Percentiles rank a stretch among this genome's conserved stretches.
Conservation (phyloP, 306 rosid species). For the Geum urbanum region DNA sequence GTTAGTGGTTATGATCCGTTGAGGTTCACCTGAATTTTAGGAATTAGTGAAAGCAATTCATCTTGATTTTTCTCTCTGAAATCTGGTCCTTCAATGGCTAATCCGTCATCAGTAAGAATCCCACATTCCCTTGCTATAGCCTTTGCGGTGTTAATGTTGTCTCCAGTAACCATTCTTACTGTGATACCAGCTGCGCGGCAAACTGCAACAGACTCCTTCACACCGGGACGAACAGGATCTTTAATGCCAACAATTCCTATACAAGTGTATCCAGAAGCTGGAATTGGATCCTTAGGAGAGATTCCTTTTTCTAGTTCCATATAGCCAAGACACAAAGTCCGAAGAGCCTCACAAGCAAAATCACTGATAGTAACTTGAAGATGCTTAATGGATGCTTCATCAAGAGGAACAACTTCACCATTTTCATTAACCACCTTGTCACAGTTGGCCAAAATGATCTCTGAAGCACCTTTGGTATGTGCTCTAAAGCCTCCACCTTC, state of each 20-base stretch:
- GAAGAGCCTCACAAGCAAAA: slow-evolving; percentile 86
- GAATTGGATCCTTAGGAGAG: slow-evolving; percentile 60
- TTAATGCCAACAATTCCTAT: slow-evolving; percentile 92
- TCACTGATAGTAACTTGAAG: slow-evolving; percentile 58
- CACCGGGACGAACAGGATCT: slow-evolving; percentile 98
- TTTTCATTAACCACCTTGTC: slow-evolving; percentile 70
- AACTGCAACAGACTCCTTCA: slow-evolving; percentile 86
- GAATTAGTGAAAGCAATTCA: slow-evolving; percentile 70
- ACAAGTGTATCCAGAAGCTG: slow-evolving; percentile 73
- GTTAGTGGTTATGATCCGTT: background rate
- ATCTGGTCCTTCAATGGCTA: slow-evolving; percentile 95
- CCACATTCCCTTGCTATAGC: slow-evolving; percentile 99
- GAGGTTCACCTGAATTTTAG: slow-evolving; percentile 78
- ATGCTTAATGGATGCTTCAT: slow-evolving; percentile 53
- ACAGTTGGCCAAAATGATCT: slow-evolving; percentile 76
- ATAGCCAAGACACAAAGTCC: slow-evolving; percentile 91
- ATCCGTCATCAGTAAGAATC: slow-evolving; percentile 89
- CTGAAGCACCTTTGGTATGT: slow-evolving; percentile 95
- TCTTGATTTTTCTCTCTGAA: slow-evolving; percentile 75
- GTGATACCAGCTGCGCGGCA: slow-evolving; percentile 93
- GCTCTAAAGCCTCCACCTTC: slow-evolving; percentile 63
- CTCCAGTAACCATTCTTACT: slow-evolving; percentile 96
- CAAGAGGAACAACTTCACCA: slow-evolving; percentile 79
- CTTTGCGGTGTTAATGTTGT: slow-evolving; percentile 86
- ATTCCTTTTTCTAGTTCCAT: slow-evolving; percentile 64